Percentiles rank a stretch among this genome's conserved stretches.
These are phyloP conservation scores for Umbilicus rupestris DNA, from an alignment of 164 flowering plant genomes.

Conservation along the genomic window DNA sequence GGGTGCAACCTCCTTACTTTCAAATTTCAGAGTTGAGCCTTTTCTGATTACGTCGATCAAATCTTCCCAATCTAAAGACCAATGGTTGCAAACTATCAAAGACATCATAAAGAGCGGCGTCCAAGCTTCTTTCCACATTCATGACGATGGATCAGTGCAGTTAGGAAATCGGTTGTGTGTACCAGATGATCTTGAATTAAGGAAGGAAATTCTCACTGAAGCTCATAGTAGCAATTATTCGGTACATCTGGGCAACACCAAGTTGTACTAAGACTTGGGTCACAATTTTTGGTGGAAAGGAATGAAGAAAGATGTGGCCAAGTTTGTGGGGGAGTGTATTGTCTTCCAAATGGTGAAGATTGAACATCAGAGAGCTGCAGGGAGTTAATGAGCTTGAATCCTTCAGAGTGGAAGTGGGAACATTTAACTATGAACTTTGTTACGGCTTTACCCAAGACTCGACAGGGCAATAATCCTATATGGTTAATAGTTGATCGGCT, in stretches of 20 bases:
- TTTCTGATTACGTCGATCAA: no score
- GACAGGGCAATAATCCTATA: background rate
- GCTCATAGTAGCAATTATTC: background rate
- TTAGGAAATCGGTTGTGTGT: no score
- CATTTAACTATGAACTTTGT: slow-evolving; percentile 1
- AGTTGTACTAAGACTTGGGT: background rate
- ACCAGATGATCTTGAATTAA: no score
- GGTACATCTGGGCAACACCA: background rate
- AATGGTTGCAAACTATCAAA: no score
- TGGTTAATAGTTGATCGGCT: background rate
- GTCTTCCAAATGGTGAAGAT: background rate
- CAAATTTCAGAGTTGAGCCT: no score
- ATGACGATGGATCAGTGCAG: no score
- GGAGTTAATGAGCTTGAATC: background rate
- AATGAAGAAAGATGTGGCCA: background rate
- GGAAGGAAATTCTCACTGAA: background rate
- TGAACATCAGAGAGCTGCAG: slow-evolving; percentile 6
- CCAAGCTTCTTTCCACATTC: no score
- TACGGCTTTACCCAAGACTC: background rate
- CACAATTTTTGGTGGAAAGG: background rate
- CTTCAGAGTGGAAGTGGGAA: no score
- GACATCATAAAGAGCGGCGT: no score
- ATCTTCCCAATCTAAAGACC: no score
- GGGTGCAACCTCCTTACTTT: no score
- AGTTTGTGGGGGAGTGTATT: background rate